Evolutionary conservation across 805 yeast genomes (phyloP).

Genomic region (Pichia ethanolica): DNA sequence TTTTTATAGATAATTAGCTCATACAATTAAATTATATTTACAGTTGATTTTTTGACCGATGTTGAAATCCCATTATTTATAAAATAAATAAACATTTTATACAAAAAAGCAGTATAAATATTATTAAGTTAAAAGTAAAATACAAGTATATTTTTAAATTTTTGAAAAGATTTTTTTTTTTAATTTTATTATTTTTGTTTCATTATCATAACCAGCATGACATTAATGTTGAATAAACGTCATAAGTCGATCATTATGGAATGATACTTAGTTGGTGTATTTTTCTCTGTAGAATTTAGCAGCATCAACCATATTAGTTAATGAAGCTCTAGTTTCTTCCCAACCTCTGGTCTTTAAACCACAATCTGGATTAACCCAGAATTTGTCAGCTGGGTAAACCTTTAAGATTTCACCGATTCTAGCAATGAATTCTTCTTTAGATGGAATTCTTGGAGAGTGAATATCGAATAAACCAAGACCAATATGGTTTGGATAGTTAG

Average conservation of each 20-base stretch:
- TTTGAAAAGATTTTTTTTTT: conserved; percentile 7
- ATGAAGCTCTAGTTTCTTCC: conserved; percentile 92
- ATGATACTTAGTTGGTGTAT: conserved; percentile 24
- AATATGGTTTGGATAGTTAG: conserved; percentile 98
- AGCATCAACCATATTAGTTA: conserved; percentile 98
- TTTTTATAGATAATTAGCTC: no score
- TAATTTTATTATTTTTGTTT: conserved; percentile 6
- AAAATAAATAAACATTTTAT: conserved; percentile 10
- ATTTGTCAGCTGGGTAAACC: conserved; percentile 95
- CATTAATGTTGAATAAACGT: conserved; percentile 36
- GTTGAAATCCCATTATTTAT: conserved; percentile 38
- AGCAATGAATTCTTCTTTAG: conserved; percentile 90
- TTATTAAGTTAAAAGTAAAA: conserved; percentile 10
- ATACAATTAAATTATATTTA: no score
- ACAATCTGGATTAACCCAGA: conserved; percentile 99
- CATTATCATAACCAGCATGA: conserved; percentile 17
- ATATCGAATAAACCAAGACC: conserved; percentile 99
- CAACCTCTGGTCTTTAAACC: conserved; percentile 99
- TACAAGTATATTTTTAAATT: conserved; percentile 6
- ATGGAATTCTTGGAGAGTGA: conserved; percentile 99
- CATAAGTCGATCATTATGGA: conserved; percentile 4
- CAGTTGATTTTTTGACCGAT: conserved; percentile 27
- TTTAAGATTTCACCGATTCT: conserved; percentile 92
- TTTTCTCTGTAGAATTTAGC: conserved; percentile 83
- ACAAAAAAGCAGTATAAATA: conserved; percentile 8